Percentiles rank a stretch among this genome's conserved stretches.
These are phyloP conservation scores for Heritiera littoralis DNA, from an alignment of 345 rosid species.

Conservation along the genomic window DNA sequence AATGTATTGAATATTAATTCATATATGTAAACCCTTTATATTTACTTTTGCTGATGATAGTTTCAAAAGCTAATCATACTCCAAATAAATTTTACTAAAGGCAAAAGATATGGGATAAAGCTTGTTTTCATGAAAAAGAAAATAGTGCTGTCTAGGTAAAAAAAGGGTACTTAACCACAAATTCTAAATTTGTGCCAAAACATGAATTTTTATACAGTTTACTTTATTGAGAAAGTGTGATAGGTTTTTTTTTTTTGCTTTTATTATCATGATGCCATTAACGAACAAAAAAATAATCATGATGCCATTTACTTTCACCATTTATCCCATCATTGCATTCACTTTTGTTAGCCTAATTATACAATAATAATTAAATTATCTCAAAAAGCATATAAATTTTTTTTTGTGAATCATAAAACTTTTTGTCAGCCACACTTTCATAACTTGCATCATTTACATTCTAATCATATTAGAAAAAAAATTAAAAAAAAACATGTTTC, in stretches of 20 bases:
- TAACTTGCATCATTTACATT: too few relatives aligned
- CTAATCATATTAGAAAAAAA: too few relatives aligned
- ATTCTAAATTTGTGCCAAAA: neutral
- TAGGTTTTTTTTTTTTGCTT: neutral
- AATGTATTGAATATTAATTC: too few relatives aligned
- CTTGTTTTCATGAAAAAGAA: neutral
- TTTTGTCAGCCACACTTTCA: too few relatives aligned
- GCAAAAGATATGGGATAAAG: neutral
- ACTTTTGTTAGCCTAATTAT: constrained; percentile 7
- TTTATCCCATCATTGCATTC: constrained; percentile 9
- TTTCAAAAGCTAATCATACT: neutral
- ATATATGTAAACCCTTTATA: too few relatives aligned
- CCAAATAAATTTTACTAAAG: constrained; percentile 5
- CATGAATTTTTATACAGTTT: neutral
- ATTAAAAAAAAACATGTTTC: neutral
- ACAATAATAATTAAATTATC: neutral
- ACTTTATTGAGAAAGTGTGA: neutral
- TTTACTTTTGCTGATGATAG: neutral
- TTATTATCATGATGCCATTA: neutral
- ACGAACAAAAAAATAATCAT: neutral
- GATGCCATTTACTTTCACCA: neutral
- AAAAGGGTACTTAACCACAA: neutral
- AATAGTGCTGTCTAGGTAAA: neutral
- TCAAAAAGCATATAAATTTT: too few relatives aligned
- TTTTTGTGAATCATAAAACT: too few relatives aligned